Percentiles rank a stretch among this genome's conserved stretches.
phyloP scores from a whole-genome alignment of 2,329 filamentous ascomycete genomes.

The Botryotinia convoluta region DNA sequence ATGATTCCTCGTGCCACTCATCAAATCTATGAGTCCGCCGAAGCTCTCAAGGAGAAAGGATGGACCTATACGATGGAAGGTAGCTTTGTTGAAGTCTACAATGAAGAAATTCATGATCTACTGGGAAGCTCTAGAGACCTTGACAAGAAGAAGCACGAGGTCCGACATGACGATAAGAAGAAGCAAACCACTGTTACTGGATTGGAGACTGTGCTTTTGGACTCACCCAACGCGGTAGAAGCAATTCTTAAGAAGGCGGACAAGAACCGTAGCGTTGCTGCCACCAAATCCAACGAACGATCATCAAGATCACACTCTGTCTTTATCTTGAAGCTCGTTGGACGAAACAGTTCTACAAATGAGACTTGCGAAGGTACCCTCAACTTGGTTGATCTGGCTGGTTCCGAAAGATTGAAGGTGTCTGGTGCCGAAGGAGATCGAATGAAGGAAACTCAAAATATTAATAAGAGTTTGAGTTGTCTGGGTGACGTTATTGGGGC shows the following conservation, averaged over 20 bases:
- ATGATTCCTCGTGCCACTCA: conserved; percentile 94
- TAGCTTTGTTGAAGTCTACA: conserved; percentile 96
- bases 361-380: conserved; percentile 89
- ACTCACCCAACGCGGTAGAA: conserved; percentile 78
- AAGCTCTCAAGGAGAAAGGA: conserved; percentile 79
- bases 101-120: conserved; percentile 92
- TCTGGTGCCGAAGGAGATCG: conserved; percentile 82
- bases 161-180: conserved; percentile 78
- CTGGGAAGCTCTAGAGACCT: conserved; percentile 69
- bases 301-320: conserved; percentile 94
- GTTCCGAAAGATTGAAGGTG: conserved; percentile 85
- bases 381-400: conserved; percentile 93
- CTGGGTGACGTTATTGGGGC: conserved; percentile 93
- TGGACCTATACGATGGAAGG: conserved; percentile 96
- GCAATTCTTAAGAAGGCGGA: conserved; percentile 76
- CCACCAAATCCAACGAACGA: conserved; percentile 95
- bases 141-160: conserved; percentile 81
- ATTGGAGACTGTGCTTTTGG: conserved; percentile 71
- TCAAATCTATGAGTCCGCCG: conserved; percentile 90
- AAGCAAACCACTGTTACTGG: conserved; percentile 82
- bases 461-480: conserved; percentile 92
- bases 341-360: conserved; percentile 67
- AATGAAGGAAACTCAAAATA: conserved; percentile 92
- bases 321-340: conserved; percentile 80
- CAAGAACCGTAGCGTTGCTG: conserved; percentile 85